phyloP scores from a whole-genome alignment of 768 basidiomycete genomes.

The Psilocybe sp. region DNA sequence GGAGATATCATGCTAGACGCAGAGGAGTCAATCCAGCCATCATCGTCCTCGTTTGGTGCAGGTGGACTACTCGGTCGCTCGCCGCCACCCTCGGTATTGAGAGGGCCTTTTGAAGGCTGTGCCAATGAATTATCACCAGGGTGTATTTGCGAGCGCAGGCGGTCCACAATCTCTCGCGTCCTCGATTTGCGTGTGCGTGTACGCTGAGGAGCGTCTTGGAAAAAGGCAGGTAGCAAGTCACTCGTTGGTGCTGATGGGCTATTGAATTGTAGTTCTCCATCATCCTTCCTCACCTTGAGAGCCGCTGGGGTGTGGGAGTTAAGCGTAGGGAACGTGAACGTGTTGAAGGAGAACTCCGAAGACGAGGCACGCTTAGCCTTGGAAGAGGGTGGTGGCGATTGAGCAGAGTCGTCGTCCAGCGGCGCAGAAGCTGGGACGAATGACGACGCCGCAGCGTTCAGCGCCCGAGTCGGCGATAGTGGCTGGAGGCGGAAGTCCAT shows the following conservation, averaged over 20 bases:
- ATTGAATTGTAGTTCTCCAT: constrained; percentile 39
- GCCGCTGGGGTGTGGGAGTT: constrained; percentile 35
- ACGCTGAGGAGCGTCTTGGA: constrained; percentile 37
- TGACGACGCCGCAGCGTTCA: constrained; percentile 44
- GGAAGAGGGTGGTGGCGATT: constrained; percentile 19
- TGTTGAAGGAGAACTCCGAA: constrained; percentile 19
- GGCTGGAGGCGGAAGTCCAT: constrained; percentile 14
- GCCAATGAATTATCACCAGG: constrained; percentile 10
- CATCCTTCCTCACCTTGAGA: constrained; percentile 49
- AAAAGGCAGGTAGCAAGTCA: constrained; percentile 45
- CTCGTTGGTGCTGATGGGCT: constrained; percentile 20
- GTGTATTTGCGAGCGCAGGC: constrained; percentile 37
- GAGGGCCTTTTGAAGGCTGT: background rate
- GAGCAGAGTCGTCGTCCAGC: constrained; percentile 20
- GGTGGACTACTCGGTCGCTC: constrained; percentile 26
- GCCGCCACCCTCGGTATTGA: constrained; percentile 32
- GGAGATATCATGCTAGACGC: constrained; percentile 7
- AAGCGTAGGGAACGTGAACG: constrained; percentile 51
- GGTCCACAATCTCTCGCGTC: constrained; percentile 60
- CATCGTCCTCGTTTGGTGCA: constrained; percentile 38
- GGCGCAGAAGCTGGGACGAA: constrained; percentile 38
- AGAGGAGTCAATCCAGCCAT: constrained; percentile 39
- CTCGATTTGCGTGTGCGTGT: constrained; percentile 45
- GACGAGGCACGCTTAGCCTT: constrained; percentile 13
- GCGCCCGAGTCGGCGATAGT: constrained; percentile 26